phyloP scores from a whole-genome alignment of 2,329 filamentous ascomycete genomes.

The Penicillium verrucosum region DNA sequence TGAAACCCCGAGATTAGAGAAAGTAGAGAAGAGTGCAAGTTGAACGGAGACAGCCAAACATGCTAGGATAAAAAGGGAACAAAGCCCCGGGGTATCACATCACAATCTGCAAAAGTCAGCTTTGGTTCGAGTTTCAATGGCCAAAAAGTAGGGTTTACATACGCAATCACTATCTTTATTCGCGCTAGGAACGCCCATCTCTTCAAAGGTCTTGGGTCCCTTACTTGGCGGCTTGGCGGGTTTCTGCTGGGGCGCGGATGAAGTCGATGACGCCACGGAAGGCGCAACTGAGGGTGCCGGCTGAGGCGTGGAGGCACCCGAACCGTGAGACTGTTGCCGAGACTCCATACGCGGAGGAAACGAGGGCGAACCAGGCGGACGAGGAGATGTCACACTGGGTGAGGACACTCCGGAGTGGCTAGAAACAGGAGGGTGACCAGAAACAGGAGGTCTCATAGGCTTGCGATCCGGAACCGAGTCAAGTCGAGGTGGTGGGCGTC shows the following conservation, averaged over 20 bases:
- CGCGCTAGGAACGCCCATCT: conserved; percentile 88
- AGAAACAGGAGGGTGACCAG: conserved; percentile 28
- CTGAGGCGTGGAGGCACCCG: conserved; percentile 44
- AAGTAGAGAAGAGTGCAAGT: conserved; percentile 12
- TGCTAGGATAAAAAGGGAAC: conserved; percentile 16
- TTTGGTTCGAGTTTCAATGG: background rate
- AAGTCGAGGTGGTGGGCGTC: conserved; percentile 31
- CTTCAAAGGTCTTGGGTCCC: conserved; percentile 93
- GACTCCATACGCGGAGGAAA: conserved; percentile 36
- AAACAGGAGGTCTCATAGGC: conserved; percentile 32
- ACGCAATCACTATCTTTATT: conserved; percentile 91
- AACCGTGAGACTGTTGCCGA: conserved; percentile 29
- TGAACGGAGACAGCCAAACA: conserved; percentile 7
- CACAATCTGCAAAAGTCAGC: conserved; percentile 34
- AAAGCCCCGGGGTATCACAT: conserved; percentile 40
- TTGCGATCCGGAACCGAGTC: conserved; percentile 31
- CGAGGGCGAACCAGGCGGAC: conserved; percentile 29
- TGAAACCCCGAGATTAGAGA: conserved; percentile 13
- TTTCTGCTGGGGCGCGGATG: conserved; percentile 39
- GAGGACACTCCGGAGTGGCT: conserved; percentile 23
- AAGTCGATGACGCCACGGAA: conserved; percentile 20
- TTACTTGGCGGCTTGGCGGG: conserved; percentile 53
- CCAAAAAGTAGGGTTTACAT: conserved; percentile 40
- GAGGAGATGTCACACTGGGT: conserved; percentile 22
- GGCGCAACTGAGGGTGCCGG: conserved; percentile 14